Evolutionary conservation across 1,284 basidiomycete species (phyloP), one percentile per base, ranked within the genome.

Genomic region (Trametes sp.): DNA sequence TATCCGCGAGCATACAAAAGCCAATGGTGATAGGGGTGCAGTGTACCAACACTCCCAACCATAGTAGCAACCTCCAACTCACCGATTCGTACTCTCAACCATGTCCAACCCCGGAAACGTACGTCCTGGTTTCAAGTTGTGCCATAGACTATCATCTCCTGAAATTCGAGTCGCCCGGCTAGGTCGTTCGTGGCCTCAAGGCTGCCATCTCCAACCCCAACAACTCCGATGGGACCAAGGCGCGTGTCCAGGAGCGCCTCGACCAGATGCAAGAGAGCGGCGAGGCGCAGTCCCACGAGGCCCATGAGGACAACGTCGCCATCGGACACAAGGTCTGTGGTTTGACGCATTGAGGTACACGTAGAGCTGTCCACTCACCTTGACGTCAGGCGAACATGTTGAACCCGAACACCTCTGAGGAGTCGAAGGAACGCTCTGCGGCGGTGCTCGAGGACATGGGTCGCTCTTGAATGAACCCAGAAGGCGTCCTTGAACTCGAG

Each of bases 201-300:
- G 81, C 80, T 28, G 71, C 76, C 48, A 68, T 83, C 28, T 74
- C 77, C 56, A 86, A 86, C 70, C 80, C 82, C 13, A 76, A 78
- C 23, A 76, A 79, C 53, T 83, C 84, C 14, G 77, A 81, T 5
- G 80, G 82, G 58, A 81, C 83, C 1, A 86, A 86, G 69, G 73
- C 77, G 52, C 78, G 81, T 58, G 78, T 80, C 16, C 73, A 84
- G 57, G 71, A 78, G 19, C 74, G 78, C 26, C 75, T 81, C 63
- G 31, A 33, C 11, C 74, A 75, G 53, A 76, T 84, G 77, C 76
- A 74, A 10, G 65, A 71, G 41, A 41, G 55, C 62, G 68, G 64
- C 21, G 53, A 67, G 52, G 52, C 61, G 53, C 29, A 62, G 36
- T 54, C 59, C 55, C 24, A 41, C 33, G 59, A 61, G 55, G 68